A percentile compares a stretch with the other conserved stretches of the same genome.
These are phyloP conservation scores for Wickerhamomyces strasburgensis DNA, from an alignment of 805 yeast species.

Conservation along the genomic window DNA sequence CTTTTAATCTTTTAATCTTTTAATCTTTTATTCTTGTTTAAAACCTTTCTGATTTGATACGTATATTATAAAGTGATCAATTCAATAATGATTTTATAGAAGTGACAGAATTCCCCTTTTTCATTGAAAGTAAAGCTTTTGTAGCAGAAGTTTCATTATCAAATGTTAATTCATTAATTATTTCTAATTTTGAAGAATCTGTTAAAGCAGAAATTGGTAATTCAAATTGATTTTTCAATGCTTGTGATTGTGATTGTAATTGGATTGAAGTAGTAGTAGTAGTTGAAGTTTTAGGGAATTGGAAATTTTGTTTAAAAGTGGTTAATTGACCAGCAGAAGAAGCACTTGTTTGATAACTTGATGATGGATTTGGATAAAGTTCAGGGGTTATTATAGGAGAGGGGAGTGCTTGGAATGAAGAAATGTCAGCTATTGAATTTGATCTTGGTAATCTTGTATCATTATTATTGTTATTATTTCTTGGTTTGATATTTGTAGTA, in stretches of 20 bases:
- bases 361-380: conserved; percentile 14
- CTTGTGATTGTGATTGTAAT: conserved; percentile 1
- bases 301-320: conserved; percentile 16
- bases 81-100: conserved; percentile 23
- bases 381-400: conserved; percentile 27
- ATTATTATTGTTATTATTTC: no score
- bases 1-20: not conserved
- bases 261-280: not conserved
- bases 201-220: conserved; percentile 6
- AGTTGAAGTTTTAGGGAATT: conserved; percentile 13
- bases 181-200: conserved; percentile 5
- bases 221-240: conserved; percentile 3
- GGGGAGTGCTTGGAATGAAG: conserved; percentile 17
- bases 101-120: conserved; percentile 17
- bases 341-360: not conserved
- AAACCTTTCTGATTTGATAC: not conserved
- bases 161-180: conserved; percentile 3
- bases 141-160: conserved; percentile 14
- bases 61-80: conserved; percentile 2
- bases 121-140: conserved; percentile 19
- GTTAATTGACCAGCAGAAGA: no score
- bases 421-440: not conserved
- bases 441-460: not conserved
- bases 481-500: no score
- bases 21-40: not conserved